Percentiles rank a stretch among this genome's conserved stretches.
Conservation (phyloP, 2,329 filamentous ascomycete species). For the Colletotrichum lini region DNA sequence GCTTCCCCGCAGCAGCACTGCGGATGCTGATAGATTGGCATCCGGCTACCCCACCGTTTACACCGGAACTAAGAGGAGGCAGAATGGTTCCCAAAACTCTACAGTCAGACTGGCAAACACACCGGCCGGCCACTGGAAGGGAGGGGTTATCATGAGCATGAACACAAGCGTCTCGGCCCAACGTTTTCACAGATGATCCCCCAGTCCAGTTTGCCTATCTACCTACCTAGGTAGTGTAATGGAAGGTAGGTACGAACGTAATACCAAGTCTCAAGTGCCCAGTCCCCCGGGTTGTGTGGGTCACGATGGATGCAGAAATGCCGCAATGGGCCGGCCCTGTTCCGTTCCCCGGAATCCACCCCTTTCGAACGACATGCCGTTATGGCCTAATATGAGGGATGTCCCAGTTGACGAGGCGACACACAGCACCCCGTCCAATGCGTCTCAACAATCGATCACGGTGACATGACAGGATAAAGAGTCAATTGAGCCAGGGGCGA, state of each 20-base stretch:
- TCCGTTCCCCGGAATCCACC: background rate
- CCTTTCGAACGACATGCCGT: background rate
- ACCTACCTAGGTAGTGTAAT: too few relatives aligned
- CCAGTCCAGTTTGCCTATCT: too few relatives aligned
- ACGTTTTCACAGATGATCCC: background rate
- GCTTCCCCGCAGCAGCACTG: background rate
- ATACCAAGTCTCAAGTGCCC: background rate
- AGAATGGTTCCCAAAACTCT: background rate
- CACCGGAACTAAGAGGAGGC: background rate
- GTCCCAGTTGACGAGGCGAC: background rate
- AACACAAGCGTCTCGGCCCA: background rate
- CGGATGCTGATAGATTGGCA: background rate
- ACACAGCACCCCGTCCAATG: background rate
- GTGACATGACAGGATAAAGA: constrained; percentile 2
- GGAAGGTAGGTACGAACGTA: background rate
- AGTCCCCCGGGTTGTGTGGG: constrained; percentile 26
- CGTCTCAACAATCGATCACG: too few relatives aligned
- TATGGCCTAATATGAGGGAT: too few relatives aligned
- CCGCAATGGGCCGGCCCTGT: background rate
- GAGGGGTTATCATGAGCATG: background rate
- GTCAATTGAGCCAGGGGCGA: constrained; percentile 25
- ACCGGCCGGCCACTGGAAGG: too few relatives aligned
- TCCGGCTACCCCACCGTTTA: background rate
- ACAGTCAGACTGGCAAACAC: background rate
- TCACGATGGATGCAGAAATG: constrained; percentile 30